A percentile compares a stretch with the other conserved stretches of the same genome.
These are phyloP conservation scores for Gynochthodes officinalis DNA, from an alignment of 257 asterid genomes.

Conservation along the genomic window DNA sequence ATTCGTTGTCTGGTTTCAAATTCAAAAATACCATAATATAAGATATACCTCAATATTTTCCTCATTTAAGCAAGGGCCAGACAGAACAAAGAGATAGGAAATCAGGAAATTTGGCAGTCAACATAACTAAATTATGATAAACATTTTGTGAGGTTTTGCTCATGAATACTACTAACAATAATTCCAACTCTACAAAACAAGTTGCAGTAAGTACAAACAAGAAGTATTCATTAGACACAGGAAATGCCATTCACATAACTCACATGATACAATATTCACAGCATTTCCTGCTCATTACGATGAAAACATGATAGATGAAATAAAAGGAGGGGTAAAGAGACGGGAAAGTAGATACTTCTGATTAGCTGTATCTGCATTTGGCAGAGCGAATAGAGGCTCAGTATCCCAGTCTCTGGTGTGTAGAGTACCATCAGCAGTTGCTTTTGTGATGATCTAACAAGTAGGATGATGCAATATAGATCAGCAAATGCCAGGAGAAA, in stretches of 20 bases:
- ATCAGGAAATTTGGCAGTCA: not conserved
- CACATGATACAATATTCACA: not conserved
- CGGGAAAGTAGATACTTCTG: slow-evolving; percentile 43
- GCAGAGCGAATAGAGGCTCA: slow-evolving; percentile 79
- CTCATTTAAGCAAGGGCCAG: not conserved
- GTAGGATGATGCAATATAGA: slow-evolving; percentile 12
- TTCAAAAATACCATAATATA: not conserved
- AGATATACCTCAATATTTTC: not conserved
- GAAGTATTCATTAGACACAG: not conserved
- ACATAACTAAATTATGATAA: not conserved
- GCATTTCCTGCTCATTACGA: not conserved
- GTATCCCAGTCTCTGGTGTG: slow-evolving; percentile 83
- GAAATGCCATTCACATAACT: not conserved
- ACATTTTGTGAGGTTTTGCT: not conserved
- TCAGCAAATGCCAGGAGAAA: not conserved
- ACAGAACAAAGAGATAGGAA: not conserved
- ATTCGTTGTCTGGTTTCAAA: not conserved
- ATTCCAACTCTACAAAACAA: not conserved
- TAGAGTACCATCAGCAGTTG: slow-evolving; percentile 86
- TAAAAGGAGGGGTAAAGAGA: not conserved
- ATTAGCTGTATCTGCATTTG: slow-evolving; percentile 44
- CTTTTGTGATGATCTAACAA: slow-evolving; percentile 69
- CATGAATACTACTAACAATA: not conserved
- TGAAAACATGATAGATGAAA: not conserved
- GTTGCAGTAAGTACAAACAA: not conserved